Evolutionary conservation across 331 rosid genomes (phyloP), one percentile per base, ranked within the genome.

Genomic region (Quercus tomentella): DNA sequence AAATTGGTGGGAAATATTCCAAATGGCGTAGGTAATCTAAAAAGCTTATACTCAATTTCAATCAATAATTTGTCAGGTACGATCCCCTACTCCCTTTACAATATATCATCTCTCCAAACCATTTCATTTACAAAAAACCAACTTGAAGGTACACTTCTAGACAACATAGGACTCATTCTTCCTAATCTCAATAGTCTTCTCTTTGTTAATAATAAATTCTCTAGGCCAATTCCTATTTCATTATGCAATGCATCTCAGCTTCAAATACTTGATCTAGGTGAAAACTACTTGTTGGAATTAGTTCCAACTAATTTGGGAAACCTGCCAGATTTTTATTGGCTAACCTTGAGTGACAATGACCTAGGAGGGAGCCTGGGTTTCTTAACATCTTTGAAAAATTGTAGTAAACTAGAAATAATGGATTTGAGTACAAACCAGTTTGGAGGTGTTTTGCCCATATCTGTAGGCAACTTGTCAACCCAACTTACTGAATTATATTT

Each of bases 381-480:
- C 73, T 79, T 83, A 69, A 28, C 82, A 33, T 62, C 82, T 80
- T 75, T 89, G 84, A 75, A 76, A 77, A 77, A 87, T 41, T 81
- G 89, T 78, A 83, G 81, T 45, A 57, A 72, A 15, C 51, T 87
- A 51, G 20, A 17, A n/a, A 6, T 0, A 2, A 22, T 87, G 7
- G 52, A 20, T 18, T 3, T 82, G 5, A 4, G 9, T 55, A 0
- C 0, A 14, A 87, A 85, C 62, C 77, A 79, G 21, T 87, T 89
- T 65, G 83, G 82, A 54, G 91, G 93, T 67, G 66, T 65, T 77
- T 79, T 87, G n/a, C 84, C 89, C 2, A 30, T 49, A 7, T 79
- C 76, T 4, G 7, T 82, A 37, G 87, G 84, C 41, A 89, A 89
- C 71, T 73, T 89, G 12, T 84, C 88, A 72, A 76, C 30, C 63